phyloP scores from a whole-genome alignment of 108 stramenopile genomes.

The Nitzschia sp. region DNA sequence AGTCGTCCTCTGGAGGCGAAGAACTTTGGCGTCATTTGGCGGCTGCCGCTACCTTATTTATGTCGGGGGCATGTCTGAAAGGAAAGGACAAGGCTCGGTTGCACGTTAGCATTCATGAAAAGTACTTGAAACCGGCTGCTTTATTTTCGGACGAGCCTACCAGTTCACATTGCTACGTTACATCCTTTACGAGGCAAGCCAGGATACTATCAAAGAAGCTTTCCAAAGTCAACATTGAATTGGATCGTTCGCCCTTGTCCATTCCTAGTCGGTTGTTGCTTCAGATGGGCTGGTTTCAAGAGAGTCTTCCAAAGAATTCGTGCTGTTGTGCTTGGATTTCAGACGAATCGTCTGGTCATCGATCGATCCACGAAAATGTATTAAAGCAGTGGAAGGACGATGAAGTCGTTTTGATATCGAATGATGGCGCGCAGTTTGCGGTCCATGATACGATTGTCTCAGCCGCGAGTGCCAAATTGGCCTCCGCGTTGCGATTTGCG shows the following conservation, averaged over 20 bases:
- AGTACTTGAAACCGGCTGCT: not conserved
- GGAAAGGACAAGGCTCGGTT: slow-evolving; percentile 18
- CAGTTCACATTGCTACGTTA: slow-evolving; percentile 5
- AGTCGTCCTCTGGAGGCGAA: not conserved
- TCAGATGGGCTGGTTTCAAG: slow-evolving; percentile 9
- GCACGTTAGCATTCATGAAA: slow-evolving; percentile 6
- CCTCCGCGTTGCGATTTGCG: slow-evolving; percentile 72
- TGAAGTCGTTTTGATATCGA: slow-evolving; percentile 20
- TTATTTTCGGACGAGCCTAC: not conserved
- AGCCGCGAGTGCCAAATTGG: slow-evolving; percentile 67
- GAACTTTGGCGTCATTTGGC: not conserved
- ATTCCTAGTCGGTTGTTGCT: slow-evolving; percentile 2
- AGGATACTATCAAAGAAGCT: not conserved
- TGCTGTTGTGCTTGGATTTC: slow-evolving; percentile 26
- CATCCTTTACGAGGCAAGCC: not conserved
- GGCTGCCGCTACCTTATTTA: slow-evolving; percentile 27
- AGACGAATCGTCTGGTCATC: not conserved
- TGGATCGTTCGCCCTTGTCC: slow-evolving; percentile 18
- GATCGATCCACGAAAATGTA: no score
- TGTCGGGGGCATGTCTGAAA: slow-evolving; percentile 25
- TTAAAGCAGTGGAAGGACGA: not conserved
- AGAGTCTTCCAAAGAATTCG: not conserved
- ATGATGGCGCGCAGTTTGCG: slow-evolving; percentile 46
- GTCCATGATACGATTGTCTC: slow-evolving; percentile 60
- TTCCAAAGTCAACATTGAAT: not conserved